These are phyloP conservation scores for Ceratobasidium sp. DNA, from an alignment of 1,284 basidiomycete species.

Conservation along the genomic window DNA sequence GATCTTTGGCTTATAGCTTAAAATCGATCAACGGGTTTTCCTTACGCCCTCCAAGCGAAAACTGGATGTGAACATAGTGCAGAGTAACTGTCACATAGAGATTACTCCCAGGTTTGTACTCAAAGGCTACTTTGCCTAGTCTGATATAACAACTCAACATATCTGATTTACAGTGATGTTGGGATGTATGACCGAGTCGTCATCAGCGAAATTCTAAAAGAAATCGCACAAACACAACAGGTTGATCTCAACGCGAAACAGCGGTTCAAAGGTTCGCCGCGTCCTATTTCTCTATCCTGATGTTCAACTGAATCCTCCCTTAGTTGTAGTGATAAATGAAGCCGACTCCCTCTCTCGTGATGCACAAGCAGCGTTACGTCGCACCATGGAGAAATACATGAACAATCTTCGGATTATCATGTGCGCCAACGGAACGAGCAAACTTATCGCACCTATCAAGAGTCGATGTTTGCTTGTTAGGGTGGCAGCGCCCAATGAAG, in stretches of 20 bases:
- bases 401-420: conserved; percentile 96
- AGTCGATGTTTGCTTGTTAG: conserved; percentile 93
- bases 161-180: conserved; percentile 74
- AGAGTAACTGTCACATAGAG: conserved; percentile 98
- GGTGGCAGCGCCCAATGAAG: conserved; percentile 85
- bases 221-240: conserved; percentile 99
- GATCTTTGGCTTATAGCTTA: conserved; percentile 71
- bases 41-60: conserved; percentile 94
- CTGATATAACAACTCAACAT: conserved; percentile 5
- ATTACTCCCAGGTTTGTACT: conserved; percentile 86
- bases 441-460: conserved; percentile 96
- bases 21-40: conserved; percentile 98
- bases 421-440: conserved; percentile 96
- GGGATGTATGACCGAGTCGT: conserved; percentile 96
- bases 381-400: conserved; percentile 99
- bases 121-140: background rate
- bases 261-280: conserved; percentile 87
- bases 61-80: conserved; percentile 95
- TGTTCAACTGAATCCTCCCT: conserved; percentile 7
- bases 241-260: conserved; percentile 96
- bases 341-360: conserved; percentile 95
- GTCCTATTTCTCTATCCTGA: background rate
- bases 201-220: conserved; percentile 97
- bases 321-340: conserved; percentile 99
- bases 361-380: conserved; percentile 94